Base-by-base conservation (phyloP, 2,329 filamentous ascomycete genomes). In the Pezicula radicicola region DNA sequence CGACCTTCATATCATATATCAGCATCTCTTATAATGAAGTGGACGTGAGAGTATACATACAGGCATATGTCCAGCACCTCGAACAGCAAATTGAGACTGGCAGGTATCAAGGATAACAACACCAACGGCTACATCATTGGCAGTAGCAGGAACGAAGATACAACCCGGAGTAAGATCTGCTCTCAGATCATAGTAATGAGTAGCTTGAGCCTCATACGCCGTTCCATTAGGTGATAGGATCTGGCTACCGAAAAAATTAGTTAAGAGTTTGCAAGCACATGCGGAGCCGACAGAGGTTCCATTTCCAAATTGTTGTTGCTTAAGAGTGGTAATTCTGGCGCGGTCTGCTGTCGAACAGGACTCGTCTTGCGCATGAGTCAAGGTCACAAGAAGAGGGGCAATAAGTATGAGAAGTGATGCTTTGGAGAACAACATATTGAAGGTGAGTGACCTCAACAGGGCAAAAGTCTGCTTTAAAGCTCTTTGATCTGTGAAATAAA, bases 81-180 rank as follows among this genome's bases (percentile, higher is more conserved):
- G 46, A 46, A 52, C 27, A 16, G 50, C 50, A 33, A 52, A 52
- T 30, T 52, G 44, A 18, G 50, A 49, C 18, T 46, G 12, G 39
- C 50, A 52, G 13, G 21, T 18, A 13, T 43, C 25, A 4, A 52
- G 41, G 46, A 40, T 45, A 8, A 30, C 21, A 16, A 52, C 50
- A 35, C 28, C 50, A 4, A 28, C 19, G 15, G 46, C 50, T 3
- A 52, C 37, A 10, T 52, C 39, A 37, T 49, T 18, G 4, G 36
- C 46, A 36, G 27, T 37, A 3, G 19, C 21, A n/a, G 50, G 50
- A 5, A 49, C 21, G 33, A 52, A 52, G 30, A 52, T 36, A 25
- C 50, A 52, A n/a, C 27, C 40, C 9, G 50, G 50, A 28, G 28
- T 15, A 28, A 52, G 46, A 21, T 49, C 46, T 7, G 12, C 40